Evolutionary conservation across 2,329 filamentous ascomycete species (phyloP), one percentile per base, ranked within the genome.

Genomic region (Orbilia blumenaviensis): DNA sequence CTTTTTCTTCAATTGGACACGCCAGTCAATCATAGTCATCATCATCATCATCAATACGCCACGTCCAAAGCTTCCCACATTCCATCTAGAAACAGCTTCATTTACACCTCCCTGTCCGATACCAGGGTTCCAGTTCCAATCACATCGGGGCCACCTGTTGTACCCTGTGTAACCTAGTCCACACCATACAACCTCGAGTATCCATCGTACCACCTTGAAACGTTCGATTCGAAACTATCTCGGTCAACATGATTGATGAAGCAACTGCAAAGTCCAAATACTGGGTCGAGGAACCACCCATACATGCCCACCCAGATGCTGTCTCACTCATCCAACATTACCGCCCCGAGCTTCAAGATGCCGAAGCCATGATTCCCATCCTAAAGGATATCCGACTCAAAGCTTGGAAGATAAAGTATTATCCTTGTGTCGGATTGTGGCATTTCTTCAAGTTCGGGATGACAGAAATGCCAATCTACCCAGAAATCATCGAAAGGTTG

Each of bases 371-470:
- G 63, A 44, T 75, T 5, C 62, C 54, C 1, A 9, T 67, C n/a
- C 46, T 75, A 6, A 75, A 75, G 29, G 71, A 75, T 4, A 68
- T 75, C 21, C 54, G 71, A 34, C 54, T 67, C 54, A 81, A 81
- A 66, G 82, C 83, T 16, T 84, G 80, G 79, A 77, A 79, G 18
- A 79, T 83, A 62, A 83, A 81, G 74, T 81, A 81, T 18, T 84
- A 83, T 78, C 80, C 80, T 9, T 84, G 83, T 77, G 81, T 83
- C 54, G 82, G 82, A 25, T 79, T 81, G 58, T 84, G 82, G 80
- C 82, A 82, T 58, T 84, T 84, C 77, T 78, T 84, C 18, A 80
- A 81, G 69, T 81, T 83, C 27, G 81, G 82, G 77, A 77, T 84
- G 34, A 78, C 80, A 18, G 66, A 75, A 27, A 80, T 81, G 56